Base-by-base conservation (phyloP, 1,139 yeast genomes). In the Torulaspora pretoriensis region DNA sequence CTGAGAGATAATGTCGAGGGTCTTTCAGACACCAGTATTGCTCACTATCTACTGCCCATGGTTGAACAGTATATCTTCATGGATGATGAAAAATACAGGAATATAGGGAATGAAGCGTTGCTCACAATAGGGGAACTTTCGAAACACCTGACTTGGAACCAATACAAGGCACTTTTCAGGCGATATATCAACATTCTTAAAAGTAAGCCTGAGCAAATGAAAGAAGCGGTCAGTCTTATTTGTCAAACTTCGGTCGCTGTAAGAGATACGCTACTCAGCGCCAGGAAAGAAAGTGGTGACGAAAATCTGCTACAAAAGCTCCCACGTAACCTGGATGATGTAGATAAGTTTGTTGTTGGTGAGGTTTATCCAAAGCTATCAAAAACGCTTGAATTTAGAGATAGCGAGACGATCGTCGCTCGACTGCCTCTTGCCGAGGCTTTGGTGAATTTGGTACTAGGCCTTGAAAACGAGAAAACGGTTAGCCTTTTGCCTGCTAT, bases 391-490 rank as follows among this genome's bases (percentile, higher is more conserved):
- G 74, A 69, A 44, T 72, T 72, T 14, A 75, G 89, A 64, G 78
- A 88, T 58, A 94, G 86, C 55, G 87, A 81, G n/a, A 86, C 94
- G 2, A 75, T 87, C 45, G 78, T 81, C 17, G 73, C 75, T 13
- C 77, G 97, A 60, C 78, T 89, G 6, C 90, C 95, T 0, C 65
- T 92, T 40, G 81, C 95, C 1, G 90, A 88, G 59, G 94, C 95
- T 0, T 70, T 89, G 45, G 81, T 86, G n/a, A 77, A 80, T 46
- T 75, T 87, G 47, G 67, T 85, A 16, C 71, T 80, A 56, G 80
- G 88, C 48, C 71, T 92, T 36, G 72, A 85, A 0, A 73, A 74
- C 10, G 80, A 78, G 0, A 69, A 72, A 35, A 68, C 85, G 35
- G 75, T 74, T 23, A 62, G 72, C 7, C 78, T 81, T 43, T 73